Percentiles rank a stretch among this genome's conserved stretches.
phyloP scores from a whole-genome alignment of 768 basidiomycete species.

The Amanita jacksonii region DNA sequence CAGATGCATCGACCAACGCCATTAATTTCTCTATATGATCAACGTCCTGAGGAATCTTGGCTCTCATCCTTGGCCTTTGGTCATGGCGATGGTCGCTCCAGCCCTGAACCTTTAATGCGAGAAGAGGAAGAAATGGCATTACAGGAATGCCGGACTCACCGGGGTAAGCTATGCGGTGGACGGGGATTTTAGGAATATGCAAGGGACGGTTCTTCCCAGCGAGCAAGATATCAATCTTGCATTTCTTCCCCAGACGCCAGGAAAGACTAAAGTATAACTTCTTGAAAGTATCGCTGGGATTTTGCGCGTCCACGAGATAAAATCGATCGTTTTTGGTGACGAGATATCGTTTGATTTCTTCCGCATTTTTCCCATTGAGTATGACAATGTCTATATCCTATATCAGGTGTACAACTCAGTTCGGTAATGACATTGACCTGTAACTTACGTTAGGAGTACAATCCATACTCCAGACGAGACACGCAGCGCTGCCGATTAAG shows the following conservation, averaged over 20 bases:
- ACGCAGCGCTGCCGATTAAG: conserved; percentile 32
- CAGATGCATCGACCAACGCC: not conserved
- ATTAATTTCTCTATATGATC: not conserved
- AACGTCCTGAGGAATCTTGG: not conserved
- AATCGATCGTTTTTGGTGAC: conserved; percentile 22
- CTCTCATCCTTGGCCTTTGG: not conserved
- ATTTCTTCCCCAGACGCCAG: conserved; percentile 29
- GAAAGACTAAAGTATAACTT: no score
- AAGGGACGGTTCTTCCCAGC: conserved; percentile 22
- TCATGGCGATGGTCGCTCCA: not conserved
- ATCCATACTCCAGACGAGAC: conserved; percentile 26
- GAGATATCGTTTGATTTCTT: conserved; percentile 31
- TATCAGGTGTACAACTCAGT: not conserved
- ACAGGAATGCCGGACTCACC: conserved; percentile 15
- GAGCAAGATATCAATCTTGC: conserved; percentile 29
- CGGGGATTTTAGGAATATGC: conserved; percentile 14
- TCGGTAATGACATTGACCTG: conserved; percentile 1
- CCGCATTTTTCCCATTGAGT: conserved; percentile 22
- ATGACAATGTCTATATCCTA: conserved; percentile 42
- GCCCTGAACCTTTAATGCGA: conserved; percentile 20
- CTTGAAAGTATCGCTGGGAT: no score
- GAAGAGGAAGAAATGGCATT: conserved; percentile 21
- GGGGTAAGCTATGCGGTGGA: conserved; percentile 9
- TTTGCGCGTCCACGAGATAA: conserved; percentile 26
- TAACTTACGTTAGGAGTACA: not conserved